A percentile compares a stretch with the other conserved stretches of the same genome.
phyloP scores from a whole-genome alignment of 2,329 filamentous ascomycete genomes.

The Claviceps sp. region DNA sequence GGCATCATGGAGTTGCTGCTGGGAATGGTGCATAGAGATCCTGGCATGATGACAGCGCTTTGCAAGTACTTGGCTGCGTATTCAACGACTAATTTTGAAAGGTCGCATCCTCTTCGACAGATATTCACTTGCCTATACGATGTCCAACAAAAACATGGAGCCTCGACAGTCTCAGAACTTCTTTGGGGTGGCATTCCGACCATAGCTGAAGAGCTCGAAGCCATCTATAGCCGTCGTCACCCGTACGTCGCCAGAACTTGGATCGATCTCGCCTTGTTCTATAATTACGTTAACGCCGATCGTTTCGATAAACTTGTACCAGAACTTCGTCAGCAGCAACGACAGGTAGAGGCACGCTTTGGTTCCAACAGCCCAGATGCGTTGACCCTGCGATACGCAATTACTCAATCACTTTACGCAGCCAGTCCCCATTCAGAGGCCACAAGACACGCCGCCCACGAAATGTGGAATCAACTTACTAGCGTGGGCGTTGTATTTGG shows the following conservation, averaged over 20 bases:
- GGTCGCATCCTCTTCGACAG: slow-evolving; percentile 27
- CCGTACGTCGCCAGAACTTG: slow-evolving; percentile 29
- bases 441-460: slow-evolving; percentile 22
- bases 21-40: slow-evolving; percentile 30
- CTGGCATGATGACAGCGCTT: slow-evolving; percentile 30
- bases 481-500: slow-evolving; percentile 21
- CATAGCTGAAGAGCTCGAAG: slow-evolving; percentile 30
- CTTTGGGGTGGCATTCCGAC: slow-evolving; percentile 27
- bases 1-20: slow-evolving; percentile 29
- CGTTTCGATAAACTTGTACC: slow-evolving; percentile 22
- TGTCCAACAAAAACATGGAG: slow-evolving; percentile 31
- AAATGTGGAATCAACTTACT: slow-evolving; percentile 24
- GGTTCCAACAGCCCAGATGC: slow-evolving; percentile 22
- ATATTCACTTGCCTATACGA: slow-evolving; percentile 30
- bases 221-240: slow-evolving; percentile 28
- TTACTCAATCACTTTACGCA: slow-evolving; percentile 26
- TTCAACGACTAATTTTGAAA: slow-evolving; percentile 28
- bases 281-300: slow-evolving; percentile 23
- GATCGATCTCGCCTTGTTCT: slow-evolving; percentile 27
- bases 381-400: slow-evolving; percentile 25
- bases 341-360: slow-evolving; percentile 21
- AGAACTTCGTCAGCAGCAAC: slow-evolving; percentile 23
- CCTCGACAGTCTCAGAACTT: slow-evolving; percentile 27
- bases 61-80: slow-evolving; percentile 32
- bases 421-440: slow-evolving; percentile 20